phyloP scores from a whole-genome alignment of 148 eudicot genomes.

The Dysphania ambrosioides region DNA sequence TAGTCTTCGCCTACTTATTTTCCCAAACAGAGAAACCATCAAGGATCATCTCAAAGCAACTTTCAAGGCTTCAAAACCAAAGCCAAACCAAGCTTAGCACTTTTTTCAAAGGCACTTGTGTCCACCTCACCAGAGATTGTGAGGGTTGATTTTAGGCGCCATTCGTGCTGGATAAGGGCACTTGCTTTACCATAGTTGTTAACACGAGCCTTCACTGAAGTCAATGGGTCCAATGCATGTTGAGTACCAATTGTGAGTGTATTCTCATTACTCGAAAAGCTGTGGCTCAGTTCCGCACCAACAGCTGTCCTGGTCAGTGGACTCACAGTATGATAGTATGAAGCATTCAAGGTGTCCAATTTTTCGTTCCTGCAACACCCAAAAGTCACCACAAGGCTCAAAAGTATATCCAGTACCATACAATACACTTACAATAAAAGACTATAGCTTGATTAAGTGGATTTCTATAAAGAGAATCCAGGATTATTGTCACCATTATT shows the following conservation, averaged over 20 bases:
- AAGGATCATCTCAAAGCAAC: slow-evolving; percentile 1
- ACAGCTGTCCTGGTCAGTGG: slow-evolving; percentile 72
- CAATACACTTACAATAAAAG: neutral
- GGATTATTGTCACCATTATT: neutral
- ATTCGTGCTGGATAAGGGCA: slow-evolving; percentile 73
- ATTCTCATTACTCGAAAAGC: slow-evolving; percentile 67
- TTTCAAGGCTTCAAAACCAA: slow-evolving; percentile 66
- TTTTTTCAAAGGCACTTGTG: slow-evolving; percentile 76
- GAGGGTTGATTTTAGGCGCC: slow-evolving; percentile 64
- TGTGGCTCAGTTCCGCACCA: slow-evolving; percentile 71
- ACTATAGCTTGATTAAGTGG: neutral
- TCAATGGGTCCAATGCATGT: slow-evolving; percentile 62
- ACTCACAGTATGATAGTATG: slow-evolving; percentile 69
- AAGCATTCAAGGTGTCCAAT: slow-evolving; percentile 52
- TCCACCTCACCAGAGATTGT: slow-evolving; percentile 80
- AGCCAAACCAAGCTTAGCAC: slow-evolving; percentile 71
- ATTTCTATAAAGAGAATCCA: neutral
- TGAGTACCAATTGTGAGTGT: slow-evolving; percentile 70
- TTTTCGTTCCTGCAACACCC: slow-evolving; percentile 57
- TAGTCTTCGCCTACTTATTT: slow-evolving; percentile 28
- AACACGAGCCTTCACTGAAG: slow-evolving; percentile 58
- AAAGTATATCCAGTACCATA: neutral
- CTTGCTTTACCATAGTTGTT: slow-evolving; percentile 68
- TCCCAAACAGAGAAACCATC: slow-evolving; percentile 23
- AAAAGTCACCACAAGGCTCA: neutral